phyloP scores from a whole-genome alignment of 495 filamentous ascomycete species.

The Daldinia childiae region DNA sequence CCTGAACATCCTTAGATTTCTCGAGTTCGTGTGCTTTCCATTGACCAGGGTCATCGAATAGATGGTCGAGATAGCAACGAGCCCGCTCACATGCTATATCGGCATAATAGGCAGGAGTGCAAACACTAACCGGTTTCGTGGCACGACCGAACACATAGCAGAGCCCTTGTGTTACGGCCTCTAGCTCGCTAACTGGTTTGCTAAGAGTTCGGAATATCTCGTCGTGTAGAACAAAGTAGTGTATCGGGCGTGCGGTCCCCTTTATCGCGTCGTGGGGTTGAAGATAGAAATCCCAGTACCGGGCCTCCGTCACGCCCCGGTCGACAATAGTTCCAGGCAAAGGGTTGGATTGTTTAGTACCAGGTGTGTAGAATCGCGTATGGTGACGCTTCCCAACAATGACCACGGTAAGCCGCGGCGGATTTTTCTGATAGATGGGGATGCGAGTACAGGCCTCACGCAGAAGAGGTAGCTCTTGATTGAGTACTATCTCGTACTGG shows the following conservation, averaged over 20 bases:
- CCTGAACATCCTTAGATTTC: too few relatives aligned
- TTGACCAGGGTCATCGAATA: background rate
- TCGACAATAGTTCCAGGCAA: constrained; percentile 78
- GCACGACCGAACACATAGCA: constrained; percentile 74
- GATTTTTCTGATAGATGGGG: constrained; percentile 54
- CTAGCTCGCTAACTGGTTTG: constrained; percentile 60
- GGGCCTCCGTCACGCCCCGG: constrained; percentile 70
- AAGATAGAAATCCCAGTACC: constrained; percentile 77
- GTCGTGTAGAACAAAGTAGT: constrained; percentile 74
- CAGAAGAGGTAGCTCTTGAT: constrained; percentile 66
- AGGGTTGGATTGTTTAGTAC: constrained; percentile 57
- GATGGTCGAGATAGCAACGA: constrained; percentile 61
- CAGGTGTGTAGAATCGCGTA: constrained; percentile 75
- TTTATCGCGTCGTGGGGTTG: constrained; percentile 76
- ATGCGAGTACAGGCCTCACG: constrained; percentile 61
- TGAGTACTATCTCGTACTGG: constrained; percentile 67
- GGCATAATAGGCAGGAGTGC: constrained; percentile 76
- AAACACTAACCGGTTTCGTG: constrained; percentile 71
- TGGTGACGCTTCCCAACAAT: constrained; percentile 80
- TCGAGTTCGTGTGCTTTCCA: background rate
- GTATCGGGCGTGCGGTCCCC: constrained; percentile 81
- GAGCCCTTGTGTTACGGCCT: constrained; percentile 68
- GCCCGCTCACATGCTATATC: constrained; percentile 72
- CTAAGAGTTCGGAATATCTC: constrained; percentile 61
- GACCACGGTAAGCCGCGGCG: constrained; percentile 64